phyloP scores from a whole-genome alignment of 1,284 basidiomycete genomes.

The Cutaneotrichosporon sp. region DNA sequence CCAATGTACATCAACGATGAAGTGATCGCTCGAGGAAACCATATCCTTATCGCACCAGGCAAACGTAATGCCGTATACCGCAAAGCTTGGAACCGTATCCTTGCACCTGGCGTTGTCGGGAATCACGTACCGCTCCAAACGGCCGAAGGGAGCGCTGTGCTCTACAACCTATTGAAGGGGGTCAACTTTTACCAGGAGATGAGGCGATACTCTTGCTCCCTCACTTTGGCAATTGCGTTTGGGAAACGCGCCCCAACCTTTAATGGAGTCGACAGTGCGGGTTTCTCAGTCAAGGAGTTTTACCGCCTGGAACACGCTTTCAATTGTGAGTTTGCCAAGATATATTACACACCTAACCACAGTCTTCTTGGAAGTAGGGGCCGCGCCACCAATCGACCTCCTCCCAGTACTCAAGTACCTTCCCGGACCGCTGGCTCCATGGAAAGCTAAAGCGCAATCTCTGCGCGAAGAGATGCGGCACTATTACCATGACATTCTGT shows the following conservation, averaged over 20 bases:
- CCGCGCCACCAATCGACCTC: constrained; percentile 17
- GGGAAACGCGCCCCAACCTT: constrained; percentile 20
- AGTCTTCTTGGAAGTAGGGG: constrained; percentile 19
- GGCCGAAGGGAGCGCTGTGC: constrained; percentile 15
- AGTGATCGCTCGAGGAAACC: constrained; percentile 14
- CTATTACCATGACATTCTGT: constrained; percentile 13
- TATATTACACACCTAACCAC: too few species aligned
- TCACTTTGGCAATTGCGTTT: constrained; percentile 13
- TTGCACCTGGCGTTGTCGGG: not conserved
- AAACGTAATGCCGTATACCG: constrained; percentile 9
- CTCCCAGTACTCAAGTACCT: constrained; percentile 17
- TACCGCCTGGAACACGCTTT: constrained; percentile 19
- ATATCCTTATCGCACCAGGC: constrained; percentile 16
- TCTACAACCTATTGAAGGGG: constrained; percentile 15
- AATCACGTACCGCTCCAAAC: constrained; percentile 15
- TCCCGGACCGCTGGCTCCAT: constrained; percentile 15
- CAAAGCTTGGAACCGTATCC: constrained; percentile 16
- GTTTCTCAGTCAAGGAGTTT: constrained; percentile 19
- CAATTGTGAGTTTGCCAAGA: constrained; percentile 20
- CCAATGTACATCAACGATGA: constrained; percentile 17
- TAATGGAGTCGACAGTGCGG: constrained; percentile 1
- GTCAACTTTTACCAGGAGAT: constrained; percentile 20
- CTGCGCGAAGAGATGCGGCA: constrained; percentile 15
- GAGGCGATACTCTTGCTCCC: constrained; percentile 14
- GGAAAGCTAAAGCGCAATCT: constrained; percentile 13